Conservation (phyloP, 805 yeast species). For the Isabelozyma gotoi region DNA sequence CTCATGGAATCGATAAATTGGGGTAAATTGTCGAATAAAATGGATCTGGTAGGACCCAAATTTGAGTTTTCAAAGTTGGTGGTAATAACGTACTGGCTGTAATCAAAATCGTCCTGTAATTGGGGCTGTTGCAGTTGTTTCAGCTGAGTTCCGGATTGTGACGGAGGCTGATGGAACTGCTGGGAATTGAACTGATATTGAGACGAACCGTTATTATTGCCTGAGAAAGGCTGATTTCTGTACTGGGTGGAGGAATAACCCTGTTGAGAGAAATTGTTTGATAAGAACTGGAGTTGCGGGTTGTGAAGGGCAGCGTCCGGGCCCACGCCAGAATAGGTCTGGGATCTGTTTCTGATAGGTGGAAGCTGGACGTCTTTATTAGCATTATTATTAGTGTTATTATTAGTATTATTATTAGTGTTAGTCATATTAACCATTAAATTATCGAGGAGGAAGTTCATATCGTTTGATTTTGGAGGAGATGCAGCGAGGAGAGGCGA, state of each 20-base stretch:
- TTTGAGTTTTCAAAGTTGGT: slow-evolving; percentile 70
- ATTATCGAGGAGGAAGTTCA: slow-evolving; percentile 30
- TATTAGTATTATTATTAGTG: slow-evolving; percentile 7
- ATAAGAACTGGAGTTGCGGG: slow-evolving; percentile 5
- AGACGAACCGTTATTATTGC: neutral
- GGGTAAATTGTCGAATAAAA: slow-evolving; percentile 82
- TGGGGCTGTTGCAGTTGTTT: slow-evolving; percentile 20
- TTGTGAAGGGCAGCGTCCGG: slow-evolving; percentile 19
- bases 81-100: slow-evolving; percentile 58
- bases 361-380: slow-evolving; percentile 2
- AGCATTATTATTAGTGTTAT: no score
- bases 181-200: neutral
- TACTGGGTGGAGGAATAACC: neutral
- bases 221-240: neutral
- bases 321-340: slow-evolving; percentile 39
- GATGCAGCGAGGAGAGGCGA: slow-evolving; percentile 23
- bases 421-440: slow-evolving; percentile 23
- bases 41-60: slow-evolving; percentile 72
- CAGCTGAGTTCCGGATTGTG: neutral
- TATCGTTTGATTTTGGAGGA: slow-evolving; percentile 21
- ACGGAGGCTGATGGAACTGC: neutral
- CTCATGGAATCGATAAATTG: slow-evolving; percentile 55
- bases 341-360: slow-evolving; percentile 33
- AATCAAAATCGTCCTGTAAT: slow-evolving; percentile 58
- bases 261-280: slow-evolving; percentile 6